phyloP scores from a whole-genome alignment of 164 flowering plant species.

The Nelumbo lutea region DNA sequence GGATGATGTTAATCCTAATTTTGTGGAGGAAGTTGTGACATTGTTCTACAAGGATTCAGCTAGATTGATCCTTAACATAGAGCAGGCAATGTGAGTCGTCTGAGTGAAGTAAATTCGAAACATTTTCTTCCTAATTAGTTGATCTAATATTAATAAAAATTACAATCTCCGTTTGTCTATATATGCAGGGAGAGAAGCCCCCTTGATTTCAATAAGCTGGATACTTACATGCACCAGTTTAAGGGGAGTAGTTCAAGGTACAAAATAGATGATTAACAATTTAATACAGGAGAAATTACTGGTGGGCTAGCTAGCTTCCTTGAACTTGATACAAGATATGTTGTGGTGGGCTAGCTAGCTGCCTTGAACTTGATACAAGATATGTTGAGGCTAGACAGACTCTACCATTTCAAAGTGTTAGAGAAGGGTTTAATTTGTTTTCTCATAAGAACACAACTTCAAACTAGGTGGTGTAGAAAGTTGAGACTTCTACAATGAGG shows the following conservation, averaged over 20 bases:
- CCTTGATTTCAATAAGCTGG: conserved; percentile 33
- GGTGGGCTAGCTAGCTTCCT: background rate
- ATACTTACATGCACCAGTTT: conserved; percentile 37
- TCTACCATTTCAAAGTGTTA: background rate
- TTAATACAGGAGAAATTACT: background rate
- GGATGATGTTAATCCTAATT: conserved; percentile 51
- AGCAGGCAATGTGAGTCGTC: conserved; percentile 39
- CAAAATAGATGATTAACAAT: background rate
- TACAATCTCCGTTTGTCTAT: background rate
- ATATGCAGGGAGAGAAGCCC: conserved; percentile 21
- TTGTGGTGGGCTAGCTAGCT: background rate
- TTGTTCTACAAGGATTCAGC: conserved; percentile 41
- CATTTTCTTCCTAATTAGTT: too few relatives aligned
- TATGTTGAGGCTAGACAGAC: too few relatives aligned
- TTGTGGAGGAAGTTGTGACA: conserved; percentile 57
- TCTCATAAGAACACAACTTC: too few relatives aligned
- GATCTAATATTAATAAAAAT: background rate
- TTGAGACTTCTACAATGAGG: too few relatives aligned
- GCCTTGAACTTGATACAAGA: background rate
- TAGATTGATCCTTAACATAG: conserved; percentile 35
- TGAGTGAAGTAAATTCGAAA: background rate
- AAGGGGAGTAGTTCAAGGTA: conserved; percentile 51
- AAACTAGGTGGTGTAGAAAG: too few relatives aligned
- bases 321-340: background rate
- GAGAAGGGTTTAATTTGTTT: too few relatives aligned